A percentile compares a stretch with the other conserved stretches of the same genome.
Evolutionary conservation across 1,284 basidiomycete species (phyloP).

Genomic region (Coriolopsis trogii): DNA sequence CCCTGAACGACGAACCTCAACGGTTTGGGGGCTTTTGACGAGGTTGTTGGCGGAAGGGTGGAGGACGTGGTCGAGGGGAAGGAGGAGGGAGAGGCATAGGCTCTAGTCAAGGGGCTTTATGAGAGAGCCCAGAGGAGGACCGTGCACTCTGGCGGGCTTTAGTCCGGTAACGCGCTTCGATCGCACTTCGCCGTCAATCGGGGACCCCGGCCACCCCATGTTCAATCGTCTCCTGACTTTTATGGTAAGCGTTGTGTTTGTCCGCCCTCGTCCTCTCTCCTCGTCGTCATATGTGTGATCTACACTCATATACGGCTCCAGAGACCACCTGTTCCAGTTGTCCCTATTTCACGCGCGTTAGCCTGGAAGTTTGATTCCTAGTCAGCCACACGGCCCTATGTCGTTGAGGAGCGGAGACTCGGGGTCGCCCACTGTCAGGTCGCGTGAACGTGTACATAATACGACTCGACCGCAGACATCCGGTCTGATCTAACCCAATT

Average conservation of each 20-base stretch:
- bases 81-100: slow-evolving; percentile 32
- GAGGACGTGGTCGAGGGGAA: slow-evolving; percentile 27
- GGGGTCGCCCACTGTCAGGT: slow-evolving; percentile 23
- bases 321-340: too few species aligned
- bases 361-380: too few species aligned
- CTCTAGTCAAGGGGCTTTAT: slow-evolving; percentile 35
- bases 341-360: too few species aligned
- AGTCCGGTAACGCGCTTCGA: slow-evolving; percentile 33
- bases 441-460: slow-evolving; percentile 26
- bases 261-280: slow-evolving; percentile 1
- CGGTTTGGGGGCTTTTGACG: slow-evolving; percentile 6
- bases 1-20: slow-evolving; percentile 21
- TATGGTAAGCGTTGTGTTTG: slow-evolving; percentile 19
- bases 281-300: background rate
- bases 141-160: slow-evolving; percentile 30
- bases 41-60: slow-evolving; percentile 15
- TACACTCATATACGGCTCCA: too few species aligned
- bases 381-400: too few species aligned
- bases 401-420: slow-evolving; percentile 12
- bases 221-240: slow-evolving; percentile 3
- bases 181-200: slow-evolving; percentile 29
- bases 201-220: slow-evolving; percentile 28
- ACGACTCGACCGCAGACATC: slow-evolving; percentile 23
- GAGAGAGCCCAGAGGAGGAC: slow-evolving; percentile 31
- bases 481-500: slow-evolving; percentile 20